phyloP scores from a whole-genome alignment of 495 filamentous ascomycete genomes.

The Astrothelium macrocarpum region DNA sequence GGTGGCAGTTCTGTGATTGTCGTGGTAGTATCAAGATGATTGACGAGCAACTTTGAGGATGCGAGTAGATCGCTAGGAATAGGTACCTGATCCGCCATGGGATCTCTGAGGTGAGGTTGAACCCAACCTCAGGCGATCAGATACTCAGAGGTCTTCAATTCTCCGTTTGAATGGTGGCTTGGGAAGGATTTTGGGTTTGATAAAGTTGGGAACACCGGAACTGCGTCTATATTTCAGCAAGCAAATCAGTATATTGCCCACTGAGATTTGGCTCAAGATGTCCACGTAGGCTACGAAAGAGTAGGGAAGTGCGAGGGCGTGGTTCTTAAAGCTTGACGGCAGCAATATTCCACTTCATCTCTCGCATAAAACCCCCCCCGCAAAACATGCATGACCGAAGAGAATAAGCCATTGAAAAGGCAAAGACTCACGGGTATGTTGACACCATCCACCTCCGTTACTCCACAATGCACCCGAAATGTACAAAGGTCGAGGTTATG shows the following conservation, averaged over 20 bases:
- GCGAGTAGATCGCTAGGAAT: background rate
- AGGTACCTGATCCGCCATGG: background rate
- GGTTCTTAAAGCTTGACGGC: background rate
- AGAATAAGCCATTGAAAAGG: background rate
- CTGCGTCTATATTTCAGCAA: no score
- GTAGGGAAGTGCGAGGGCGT: background rate
- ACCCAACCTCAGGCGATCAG: background rate
- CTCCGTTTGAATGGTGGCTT: no score
- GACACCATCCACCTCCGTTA: background rate
- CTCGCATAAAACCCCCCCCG: background rate
- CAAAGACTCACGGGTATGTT: background rate
- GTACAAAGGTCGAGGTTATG: background rate
- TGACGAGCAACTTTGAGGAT: background rate
- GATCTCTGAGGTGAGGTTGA: background rate
- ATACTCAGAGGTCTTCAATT: background rate
- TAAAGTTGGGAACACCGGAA: no score
- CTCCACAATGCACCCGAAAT: background rate
- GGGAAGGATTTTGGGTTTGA: no score
- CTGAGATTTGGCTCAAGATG: background rate
- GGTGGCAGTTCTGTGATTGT: background rate
- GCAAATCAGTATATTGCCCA: background rate
- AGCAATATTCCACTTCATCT: background rate
- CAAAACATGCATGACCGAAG: background rate
- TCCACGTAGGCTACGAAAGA: background rate
- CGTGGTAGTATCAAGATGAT: background rate